A percentile compares a stretch with the other conserved stretches of the same genome.
Evolutionary conservation across 2,329 filamentous ascomycete genomes (phyloP).

Genomic region (Apiospora koreana): DNA sequence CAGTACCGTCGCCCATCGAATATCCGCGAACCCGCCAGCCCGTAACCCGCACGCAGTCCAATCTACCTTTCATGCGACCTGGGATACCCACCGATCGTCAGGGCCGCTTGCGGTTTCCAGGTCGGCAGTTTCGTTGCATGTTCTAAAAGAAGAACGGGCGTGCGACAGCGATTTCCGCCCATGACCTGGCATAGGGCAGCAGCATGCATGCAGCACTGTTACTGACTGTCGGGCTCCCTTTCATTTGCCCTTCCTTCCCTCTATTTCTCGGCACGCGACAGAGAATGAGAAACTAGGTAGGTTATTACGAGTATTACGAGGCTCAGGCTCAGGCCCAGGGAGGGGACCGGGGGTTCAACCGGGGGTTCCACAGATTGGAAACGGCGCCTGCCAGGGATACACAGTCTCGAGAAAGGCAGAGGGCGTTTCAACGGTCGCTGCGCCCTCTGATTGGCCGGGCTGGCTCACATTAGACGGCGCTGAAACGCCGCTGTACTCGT

Average conservation of each 20-base stretch:
- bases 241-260: background rate
- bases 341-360: no score
- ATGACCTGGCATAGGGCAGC: background rate
- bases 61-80: background rate
- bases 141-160: conserved; percentile 1
- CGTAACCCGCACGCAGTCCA: background rate
- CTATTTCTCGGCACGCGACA: background rate
- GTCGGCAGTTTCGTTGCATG: background rate
- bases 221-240: background rate
- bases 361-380: background rate
- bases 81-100: background rate
- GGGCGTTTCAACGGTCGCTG: background rate
- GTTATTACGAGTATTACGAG: background rate
- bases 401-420: background rate
- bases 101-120: background rate
- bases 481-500: conserved; percentile 1
- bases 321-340: no score
- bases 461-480: background rate
- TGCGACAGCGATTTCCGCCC: background rate
- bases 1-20: background rate
- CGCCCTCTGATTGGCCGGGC: background rate
- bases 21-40: background rate
- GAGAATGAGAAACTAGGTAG: background rate
- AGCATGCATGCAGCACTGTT: no score
- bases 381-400: background rate